These are phyloP conservation scores for Hygrocybe punicea DNA, from an alignment of 768 basidiomycete genomes.

Conservation along the genomic window DNA sequence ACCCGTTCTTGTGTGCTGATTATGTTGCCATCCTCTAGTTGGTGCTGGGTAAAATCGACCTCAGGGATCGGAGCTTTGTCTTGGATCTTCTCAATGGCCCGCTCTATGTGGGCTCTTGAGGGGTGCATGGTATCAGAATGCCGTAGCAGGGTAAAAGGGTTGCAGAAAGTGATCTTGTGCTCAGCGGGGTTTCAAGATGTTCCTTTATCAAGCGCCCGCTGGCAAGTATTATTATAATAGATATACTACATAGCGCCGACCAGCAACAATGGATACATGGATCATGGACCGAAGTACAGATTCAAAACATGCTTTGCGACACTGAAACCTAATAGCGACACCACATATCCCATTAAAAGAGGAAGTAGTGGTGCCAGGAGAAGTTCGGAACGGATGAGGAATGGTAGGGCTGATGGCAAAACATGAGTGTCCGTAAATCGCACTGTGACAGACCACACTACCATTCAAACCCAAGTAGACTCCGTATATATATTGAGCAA, in stretches of 20 bases:
- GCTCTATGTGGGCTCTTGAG: conserved; percentile 47
- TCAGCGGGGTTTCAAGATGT: conserved; percentile 8
- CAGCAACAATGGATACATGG: not conserved
- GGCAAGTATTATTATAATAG: not conserved
- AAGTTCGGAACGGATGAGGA: conserved; percentile 84
- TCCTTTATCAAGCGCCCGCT: not conserved
- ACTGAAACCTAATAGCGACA: conserved; percentile 88
- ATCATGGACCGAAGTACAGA: conserved; percentile 65
- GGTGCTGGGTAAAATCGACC: conserved; percentile 89
- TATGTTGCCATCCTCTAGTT: conserved; percentile 86
- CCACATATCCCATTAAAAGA: conserved; percentile 78
- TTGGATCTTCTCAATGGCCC: conserved; percentile 65
- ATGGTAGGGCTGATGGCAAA: conserved; percentile 70
- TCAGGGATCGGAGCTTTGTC: conserved; percentile 51
- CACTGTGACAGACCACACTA: conserved; percentile 21
- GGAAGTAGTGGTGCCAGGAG: conserved; percentile 89
- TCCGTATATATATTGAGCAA: conserved; percentile 88
- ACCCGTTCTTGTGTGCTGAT: conserved; percentile 94
- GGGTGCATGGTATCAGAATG: not conserved
- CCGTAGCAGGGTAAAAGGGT: not conserved
- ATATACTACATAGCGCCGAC: not conserved
- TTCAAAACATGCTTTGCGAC: conserved; percentile 77
- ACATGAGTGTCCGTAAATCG: conserved; percentile 24
- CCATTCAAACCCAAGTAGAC: conserved; percentile 84
- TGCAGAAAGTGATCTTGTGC: not conserved